Conservation (phyloP, 805 yeast species). For the Starmera dryadoides region DNA sequence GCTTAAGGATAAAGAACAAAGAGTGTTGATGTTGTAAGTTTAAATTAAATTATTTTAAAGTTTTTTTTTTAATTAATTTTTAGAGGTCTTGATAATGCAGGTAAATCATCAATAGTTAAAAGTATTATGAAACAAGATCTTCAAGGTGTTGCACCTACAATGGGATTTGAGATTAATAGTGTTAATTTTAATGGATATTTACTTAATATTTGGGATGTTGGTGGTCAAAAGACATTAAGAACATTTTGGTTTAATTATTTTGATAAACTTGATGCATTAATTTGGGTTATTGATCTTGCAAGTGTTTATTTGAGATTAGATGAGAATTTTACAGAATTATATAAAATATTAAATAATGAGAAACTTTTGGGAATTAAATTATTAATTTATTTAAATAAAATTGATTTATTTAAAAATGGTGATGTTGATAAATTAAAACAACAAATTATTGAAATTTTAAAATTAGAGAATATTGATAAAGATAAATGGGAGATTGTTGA, state of each 20-base stretch:
- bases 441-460: not conserved
- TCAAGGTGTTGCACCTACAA: conserved; percentile 67
- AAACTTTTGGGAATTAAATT: conserved; percentile 62
- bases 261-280: conserved; percentile 63
- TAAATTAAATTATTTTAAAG: conserved; percentile 1
- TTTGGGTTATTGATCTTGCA: conserved; percentile 81
- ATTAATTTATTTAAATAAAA: conserved; percentile 67
- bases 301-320: conserved; percentile 48
- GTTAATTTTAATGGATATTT: conserved; percentile 28
- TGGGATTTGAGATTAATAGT: conserved; percentile 81
- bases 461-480: not conserved
- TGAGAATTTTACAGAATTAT: conserved; percentile 62
- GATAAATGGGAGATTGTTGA: conserved; percentile 1
- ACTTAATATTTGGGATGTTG: conserved; percentile 79
- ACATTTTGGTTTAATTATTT: conserved; percentile 93
- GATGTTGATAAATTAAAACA: not conserved
- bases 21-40: conserved; percentile 57
- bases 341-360: conserved; percentile 47
- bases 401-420: conserved; percentile 43
- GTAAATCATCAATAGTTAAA: conserved; percentile 80
- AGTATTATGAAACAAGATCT: conserved; percentile 43
- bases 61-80: not conserved
- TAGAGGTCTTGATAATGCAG: conserved; percentile 82
- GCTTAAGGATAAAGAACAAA: conserved; percentile 66
- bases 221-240: conserved; percentile 80